Evolutionary conservation across 2,329 filamentous ascomycete species (phyloP).

Genomic region (Mariannaea sp.): DNA sequence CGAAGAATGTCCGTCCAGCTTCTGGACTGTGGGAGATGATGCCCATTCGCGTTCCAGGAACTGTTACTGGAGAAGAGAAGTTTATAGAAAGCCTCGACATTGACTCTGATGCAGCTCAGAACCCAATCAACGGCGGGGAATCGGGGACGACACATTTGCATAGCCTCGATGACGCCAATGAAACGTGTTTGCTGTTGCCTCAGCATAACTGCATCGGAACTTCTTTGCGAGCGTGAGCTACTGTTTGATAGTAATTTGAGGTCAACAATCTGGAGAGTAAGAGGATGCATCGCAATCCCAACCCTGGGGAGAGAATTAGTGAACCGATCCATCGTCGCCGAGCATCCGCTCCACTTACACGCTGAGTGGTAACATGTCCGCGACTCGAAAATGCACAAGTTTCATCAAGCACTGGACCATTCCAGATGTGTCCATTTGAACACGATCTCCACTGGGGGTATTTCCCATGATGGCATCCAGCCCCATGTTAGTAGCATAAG

Average conservation of each 20-base stretch:
- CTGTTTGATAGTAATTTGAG: conserved; percentile 3
- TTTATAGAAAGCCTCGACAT: conserved; percentile 5
- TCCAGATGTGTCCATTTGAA: not conserved
- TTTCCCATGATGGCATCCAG: not conserved
- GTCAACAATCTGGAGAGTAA: conserved; percentile 9
- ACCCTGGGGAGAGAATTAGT: not conserved
- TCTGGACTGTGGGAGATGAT: not conserved
- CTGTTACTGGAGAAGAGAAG: conserved; percentile 4
- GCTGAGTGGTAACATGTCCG: not conserved
- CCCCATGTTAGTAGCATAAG: not conserved
- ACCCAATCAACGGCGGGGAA: conserved; percentile 11
- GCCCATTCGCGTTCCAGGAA: conserved; percentile 1
- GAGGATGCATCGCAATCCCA: conserved; percentile 3
- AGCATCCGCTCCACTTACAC: not conserved
- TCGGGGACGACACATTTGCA: conserved; percentile 6
- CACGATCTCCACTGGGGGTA: not conserved
- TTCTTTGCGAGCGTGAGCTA: not conserved
- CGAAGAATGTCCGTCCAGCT: conserved; percentile 12
- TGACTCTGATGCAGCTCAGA: conserved; percentile 9
- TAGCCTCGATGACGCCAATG: conserved; percentile 4
- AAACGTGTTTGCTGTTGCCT: conserved; percentile 8
- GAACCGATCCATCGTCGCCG: not conserved
- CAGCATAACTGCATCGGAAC: not conserved
- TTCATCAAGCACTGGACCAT: conserved; percentile 8
- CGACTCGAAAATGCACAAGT: not conserved